Base-by-base conservation (phyloP, 352 stramenopile genomes). In the Globisporangium iwayamae region DNA sequence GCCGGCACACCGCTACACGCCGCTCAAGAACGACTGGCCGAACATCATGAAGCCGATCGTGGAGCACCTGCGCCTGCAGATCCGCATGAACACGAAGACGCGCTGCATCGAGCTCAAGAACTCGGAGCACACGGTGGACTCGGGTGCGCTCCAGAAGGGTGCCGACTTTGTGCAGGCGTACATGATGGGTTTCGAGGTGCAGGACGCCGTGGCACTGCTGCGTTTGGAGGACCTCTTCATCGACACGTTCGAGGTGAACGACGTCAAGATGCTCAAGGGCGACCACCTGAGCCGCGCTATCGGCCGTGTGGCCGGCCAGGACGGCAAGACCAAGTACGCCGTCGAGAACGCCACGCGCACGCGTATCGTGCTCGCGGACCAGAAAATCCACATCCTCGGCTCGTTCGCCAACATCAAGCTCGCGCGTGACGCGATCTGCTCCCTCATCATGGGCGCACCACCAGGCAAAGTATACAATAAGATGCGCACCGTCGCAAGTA, bases 401-500 rank as follows among this genome's bases (percentile, higher is more conserved):
- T 98, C 88, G 25, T 99, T 98, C 70, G 82, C 91, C 34, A 99
- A 99, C 88, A 99, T 99, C 75, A 96, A 98, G 68, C 81, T 99
- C 32, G 98, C 98, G n/a, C 89, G 89, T 20, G 87, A 96, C 61
- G 87, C 89, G 16, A 86, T 96, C 58, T 96, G 87, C 69, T 94
- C 87, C 65, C 76, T 96, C 43, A 96, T 96, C 60, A 96, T 99
- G 73, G 98, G 98, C 59, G 97, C 98, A 22, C 97, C 97, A 39
- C 98, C 98, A 22, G 98, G 97, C 66, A 99, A 99, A 79, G 97
- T 99, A 62, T 99, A 99, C 85, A 99, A 99, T 81, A 98, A 99
- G 79, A 99, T 99, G 97, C 91, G 97, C 62, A 98, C 97, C 77
- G 98, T 99, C 46, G 96, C 97, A 45, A 98, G 96, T 73, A 85